phyloP scores from a whole-genome alignment of 352 stramenopile species.

The Phytophthora europaea region DNA sequence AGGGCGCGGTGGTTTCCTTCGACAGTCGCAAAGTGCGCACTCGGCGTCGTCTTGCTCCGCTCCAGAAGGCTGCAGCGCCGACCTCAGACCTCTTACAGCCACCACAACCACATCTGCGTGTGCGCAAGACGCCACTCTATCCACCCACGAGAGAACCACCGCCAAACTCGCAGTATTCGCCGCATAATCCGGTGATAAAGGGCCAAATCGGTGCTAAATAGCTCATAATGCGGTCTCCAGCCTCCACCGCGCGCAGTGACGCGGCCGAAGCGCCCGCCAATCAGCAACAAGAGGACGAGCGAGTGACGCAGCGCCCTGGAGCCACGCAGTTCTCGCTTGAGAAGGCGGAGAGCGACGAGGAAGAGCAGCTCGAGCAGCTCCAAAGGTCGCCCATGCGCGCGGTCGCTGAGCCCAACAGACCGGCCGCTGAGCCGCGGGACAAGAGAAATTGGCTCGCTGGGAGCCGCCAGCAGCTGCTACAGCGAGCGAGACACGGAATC shows the following conservation, averaged over 20 bases:
- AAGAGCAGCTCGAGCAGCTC: constrained; percentile 4
- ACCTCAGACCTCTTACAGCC: not conserved
- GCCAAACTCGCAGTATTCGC: constrained; percentile 3
- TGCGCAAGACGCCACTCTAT: not conserved
- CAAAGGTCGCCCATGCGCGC: constrained; percentile 1
- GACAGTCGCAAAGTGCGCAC: constrained; percentile 12
- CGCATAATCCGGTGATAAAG: constrained; percentile 6
- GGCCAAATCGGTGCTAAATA: not conserved
- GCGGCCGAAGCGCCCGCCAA: constrained; percentile 6
- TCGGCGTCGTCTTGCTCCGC: not conserved
- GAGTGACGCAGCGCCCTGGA: not conserved
- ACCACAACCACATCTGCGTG: not conserved
- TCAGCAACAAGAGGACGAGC: constrained; percentile 26
- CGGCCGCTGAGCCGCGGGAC: not conserved
- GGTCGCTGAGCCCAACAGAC: not conserved
- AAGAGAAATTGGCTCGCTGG: constrained; percentile 15
- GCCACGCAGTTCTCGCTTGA: not conserved
- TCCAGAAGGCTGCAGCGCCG: constrained; percentile 1
- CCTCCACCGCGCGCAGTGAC: not conserved
- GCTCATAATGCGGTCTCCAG: constrained; percentile 28
- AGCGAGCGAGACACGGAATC: constrained; percentile 25
- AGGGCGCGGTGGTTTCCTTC: constrained; percentile 37
- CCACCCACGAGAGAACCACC: not conserved
- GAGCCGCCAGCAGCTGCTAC: constrained; percentile 21
- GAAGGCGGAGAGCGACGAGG: constrained; percentile 29